A percentile compares a stretch with the other conserved stretches of the same genome.
Evolutionary conservation across 2,329 filamentous ascomycete species (phyloP).

Genomic region (Botrytis cinerea): DNA sequence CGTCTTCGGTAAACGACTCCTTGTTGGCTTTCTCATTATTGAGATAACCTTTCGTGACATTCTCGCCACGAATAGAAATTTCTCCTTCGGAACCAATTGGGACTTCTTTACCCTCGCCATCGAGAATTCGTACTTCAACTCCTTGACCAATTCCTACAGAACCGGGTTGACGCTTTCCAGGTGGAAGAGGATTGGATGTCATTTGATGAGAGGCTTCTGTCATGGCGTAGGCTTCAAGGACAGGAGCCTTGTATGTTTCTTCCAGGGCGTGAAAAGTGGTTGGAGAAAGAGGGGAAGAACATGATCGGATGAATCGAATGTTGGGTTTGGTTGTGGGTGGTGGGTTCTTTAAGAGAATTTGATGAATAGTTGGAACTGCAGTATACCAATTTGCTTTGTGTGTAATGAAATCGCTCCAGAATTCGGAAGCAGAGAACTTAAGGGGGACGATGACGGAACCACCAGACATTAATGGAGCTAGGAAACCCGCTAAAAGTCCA

Average conservation of each 20-base stretch:
- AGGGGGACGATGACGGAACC: constrained; percentile 77
- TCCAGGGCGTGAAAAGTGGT: constrained; percentile 81
- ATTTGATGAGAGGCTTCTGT: constrained; percentile 87
- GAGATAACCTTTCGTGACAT: constrained; percentile 82
- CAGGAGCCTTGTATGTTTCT: constrained; percentile 72
- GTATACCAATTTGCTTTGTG: constrained; percentile 89
- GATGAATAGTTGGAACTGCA: constrained; percentile 89
- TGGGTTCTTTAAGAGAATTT: constrained; percentile 77
- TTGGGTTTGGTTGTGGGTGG: constrained; percentile 65
- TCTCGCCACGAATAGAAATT: constrained; percentile 80
- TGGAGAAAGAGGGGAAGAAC: constrained; percentile 80
- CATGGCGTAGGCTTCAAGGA: constrained; percentile 91
- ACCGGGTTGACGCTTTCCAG: constrained; percentile 73
- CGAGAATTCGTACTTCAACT: constrained; percentile 77
- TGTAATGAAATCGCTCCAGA: constrained; percentile 75
- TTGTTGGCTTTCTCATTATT: constrained; percentile 80
- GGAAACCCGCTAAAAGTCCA: constrained; percentile 79
- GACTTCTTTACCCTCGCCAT: constrained; percentile 67
- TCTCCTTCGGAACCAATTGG: constrained; percentile 72
- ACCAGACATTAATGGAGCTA: constrained; percentile 73
- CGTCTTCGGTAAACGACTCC: constrained; percentile 69
- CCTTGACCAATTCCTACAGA: constrained; percentile 83
- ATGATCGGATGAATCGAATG: constrained; percentile 86
- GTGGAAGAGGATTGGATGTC: constrained; percentile 74
- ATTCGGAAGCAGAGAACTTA: constrained; percentile 79